A percentile compares a stretch with the other conserved stretches of the same genome.
Conservation (phyloP, 2,329 filamentous ascomycete genomes). For the Pseudocercospora vitis region DNA sequence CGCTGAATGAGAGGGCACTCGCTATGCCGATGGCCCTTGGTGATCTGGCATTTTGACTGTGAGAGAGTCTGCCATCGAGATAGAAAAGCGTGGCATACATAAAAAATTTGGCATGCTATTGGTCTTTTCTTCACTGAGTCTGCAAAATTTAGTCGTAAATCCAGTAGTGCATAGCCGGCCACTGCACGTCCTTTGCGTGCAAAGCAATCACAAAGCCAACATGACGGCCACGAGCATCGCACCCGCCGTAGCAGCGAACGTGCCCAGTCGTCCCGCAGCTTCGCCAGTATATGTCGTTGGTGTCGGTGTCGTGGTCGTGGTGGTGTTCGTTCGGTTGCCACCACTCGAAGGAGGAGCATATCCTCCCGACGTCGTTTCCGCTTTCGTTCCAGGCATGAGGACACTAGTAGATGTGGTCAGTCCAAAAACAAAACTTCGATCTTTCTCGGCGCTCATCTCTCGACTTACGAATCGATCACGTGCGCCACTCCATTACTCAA, state of each 20-base stretch:
- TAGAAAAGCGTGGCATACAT: neutral
- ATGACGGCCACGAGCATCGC: neutral
- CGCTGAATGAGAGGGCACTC: too few species aligned
- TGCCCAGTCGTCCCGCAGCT: neutral
- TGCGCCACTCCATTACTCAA: slow-evolving; percentile 17
- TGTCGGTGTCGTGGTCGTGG: neutral
- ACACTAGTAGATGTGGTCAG: neutral
- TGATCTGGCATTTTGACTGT: neutral
- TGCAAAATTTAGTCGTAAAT: too few species aligned
- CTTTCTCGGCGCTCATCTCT: neutral
- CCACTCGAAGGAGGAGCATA: neutral
- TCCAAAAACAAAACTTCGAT: neutral
- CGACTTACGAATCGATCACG: slow-evolving; percentile 17
- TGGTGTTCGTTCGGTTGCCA: neutral
- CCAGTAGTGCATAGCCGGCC: too few species aligned
- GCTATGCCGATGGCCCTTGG: too few species aligned
- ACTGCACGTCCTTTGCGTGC: too few species aligned
- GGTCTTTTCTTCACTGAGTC: too few species aligned
- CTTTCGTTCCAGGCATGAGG: too few species aligned
- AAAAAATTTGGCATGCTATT: neutral
- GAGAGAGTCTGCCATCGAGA: slow-evolving; percentile 2
- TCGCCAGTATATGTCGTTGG: neutral
- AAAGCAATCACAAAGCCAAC: neutral
- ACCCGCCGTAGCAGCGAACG: neutral
- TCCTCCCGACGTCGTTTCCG: neutral